Evolutionary conservation across 2,329 filamentous ascomycete genomes (phyloP).

Genomic region (Escovopsis sp.): DNA sequence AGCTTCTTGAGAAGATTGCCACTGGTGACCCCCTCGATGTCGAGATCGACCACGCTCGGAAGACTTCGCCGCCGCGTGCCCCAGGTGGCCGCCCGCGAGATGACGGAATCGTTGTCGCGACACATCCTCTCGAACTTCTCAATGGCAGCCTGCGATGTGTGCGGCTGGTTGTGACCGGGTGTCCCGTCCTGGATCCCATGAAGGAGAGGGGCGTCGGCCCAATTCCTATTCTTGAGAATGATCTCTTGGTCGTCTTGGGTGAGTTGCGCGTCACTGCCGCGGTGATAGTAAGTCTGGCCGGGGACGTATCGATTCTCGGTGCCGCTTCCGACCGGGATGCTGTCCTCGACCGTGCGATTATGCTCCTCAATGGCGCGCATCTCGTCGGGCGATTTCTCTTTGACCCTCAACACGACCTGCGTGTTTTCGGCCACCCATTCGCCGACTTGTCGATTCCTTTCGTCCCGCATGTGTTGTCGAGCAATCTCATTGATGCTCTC

Average conservation of each 20-base stretch:
- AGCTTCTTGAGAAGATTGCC: constrained; percentile 49
- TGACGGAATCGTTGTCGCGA: constrained; percentile 40
- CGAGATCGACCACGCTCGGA: constrained; percentile 42
- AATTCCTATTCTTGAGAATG: constrained; percentile 31
- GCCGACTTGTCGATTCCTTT: constrained; percentile 34
- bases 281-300: constrained; percentile 34
- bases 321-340: constrained; percentile 27
- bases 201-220: constrained; percentile 32
- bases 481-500: constrained; percentile 34
- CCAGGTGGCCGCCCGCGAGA: constrained; percentile 52
- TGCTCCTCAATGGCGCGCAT: constrained; percentile 9
- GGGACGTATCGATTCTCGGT: constrained; percentile 35
- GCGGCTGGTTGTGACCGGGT: constrained; percentile 26
- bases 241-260: constrained; percentile 33
- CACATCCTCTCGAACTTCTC: constrained; percentile 34
- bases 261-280: constrained; percentile 25
- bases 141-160: constrained; percentile 38
- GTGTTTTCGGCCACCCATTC: constrained; percentile 30
- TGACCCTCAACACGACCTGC: constrained; percentile 12
- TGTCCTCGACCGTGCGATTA: constrained; percentile 20
- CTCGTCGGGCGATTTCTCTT: constrained; percentile 13
- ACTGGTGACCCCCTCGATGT: constrained; percentile 35
- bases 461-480: constrained; percentile 23
- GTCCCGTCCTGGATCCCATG: constrained; percentile 25
- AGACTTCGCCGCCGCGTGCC: constrained; percentile 53